Evolutionary conservation across 345 rosid genomes (phyloP), one percentile per base, ranked within the genome.

Genomic region (Raphanus raphanistrum): DNA sequence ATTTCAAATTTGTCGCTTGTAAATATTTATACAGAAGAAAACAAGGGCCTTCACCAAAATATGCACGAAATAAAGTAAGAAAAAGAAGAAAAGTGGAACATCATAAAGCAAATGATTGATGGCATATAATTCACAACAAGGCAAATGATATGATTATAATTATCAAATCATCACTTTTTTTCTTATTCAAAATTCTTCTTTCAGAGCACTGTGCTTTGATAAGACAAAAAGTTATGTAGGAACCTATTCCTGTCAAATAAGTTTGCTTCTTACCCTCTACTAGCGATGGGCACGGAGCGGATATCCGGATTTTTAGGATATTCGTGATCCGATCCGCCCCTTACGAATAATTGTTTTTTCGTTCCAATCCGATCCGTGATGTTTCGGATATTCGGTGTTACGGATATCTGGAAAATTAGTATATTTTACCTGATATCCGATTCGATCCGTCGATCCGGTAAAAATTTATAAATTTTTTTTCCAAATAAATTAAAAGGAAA

Each of bases 91-190:
- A 80, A 75, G 75, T 60, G 41, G 45, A 64, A 70, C 64, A 74
- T 57, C 66, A 50, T 75, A 80, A 75, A 75, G 80, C 55, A 67
- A 68, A 79, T 79, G 74, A 79, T 79, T 73, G 74, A 73, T 50
- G 74, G 82, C 70, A 76, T 80, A 70, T 38, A 58, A 71, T 80
- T 80, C 76, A 80, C 77, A 80, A 79, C 12, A 68, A 52, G 76
- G 38, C 13, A 80, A 80, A 80, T 80, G 80, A 75, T 80, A 63
- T 66, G 63, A 54, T 80, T 66, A 80, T 80, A 17, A 76, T 80
- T 75, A 71, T 80, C 80, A 76, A 80, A 76, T 76, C 77, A 80
- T 80, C 17, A 62, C 65, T 71, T 71, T 80, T 0, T 21, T 76
- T 59, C 57, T 55, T 21, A 43, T 71, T 48, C 54, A 36, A 5